Conservation (phyloP, 768 basidiomycete genomes). For the Naematelia encephala region DNA sequence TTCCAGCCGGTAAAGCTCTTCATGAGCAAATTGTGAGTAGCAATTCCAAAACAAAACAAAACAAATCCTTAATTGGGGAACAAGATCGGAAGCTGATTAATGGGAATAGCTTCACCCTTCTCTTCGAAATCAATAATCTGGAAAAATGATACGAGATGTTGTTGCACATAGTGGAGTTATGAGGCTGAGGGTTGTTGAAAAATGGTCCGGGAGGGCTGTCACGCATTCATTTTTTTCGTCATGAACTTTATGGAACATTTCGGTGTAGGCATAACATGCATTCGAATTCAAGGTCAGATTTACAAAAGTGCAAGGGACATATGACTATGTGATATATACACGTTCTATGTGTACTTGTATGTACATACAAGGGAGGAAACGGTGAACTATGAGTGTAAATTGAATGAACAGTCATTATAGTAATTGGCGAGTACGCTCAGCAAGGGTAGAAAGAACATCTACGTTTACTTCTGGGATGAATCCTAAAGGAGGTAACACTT, state of each 20-base stretch:
- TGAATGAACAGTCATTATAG: neutral
- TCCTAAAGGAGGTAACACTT: neutral
- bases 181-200: neutral
- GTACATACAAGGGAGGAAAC: neutral
- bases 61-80: too few relatives aligned
- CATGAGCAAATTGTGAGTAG: constrained; percentile 74
- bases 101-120: constrained; percentile 23
- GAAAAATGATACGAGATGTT: neutral
- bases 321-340: neutral
- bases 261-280: neutral
- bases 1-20: constrained; percentile 85
- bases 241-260: neutral
- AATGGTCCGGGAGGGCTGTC: neutral
- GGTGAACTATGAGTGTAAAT: too few relatives aligned
- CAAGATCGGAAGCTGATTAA: constrained; percentile 2
- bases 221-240: neutral
- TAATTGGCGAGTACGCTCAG: neutral
- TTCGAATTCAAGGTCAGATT: neutral
- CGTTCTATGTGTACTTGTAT: neutral
- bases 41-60: neutral
- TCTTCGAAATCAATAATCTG: constrained; percentile 4
- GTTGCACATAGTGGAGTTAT: neutral
- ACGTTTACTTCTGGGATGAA: neutral
- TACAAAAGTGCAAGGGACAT: neutral
- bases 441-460: neutral